A percentile compares a stretch with the other conserved stretches of the same genome.
These are phyloP conservation scores for Lecanicillium sp. DNA, from an alignment of 2,329 filamentous ascomycete genomes.

Conservation along the genomic window DNA sequence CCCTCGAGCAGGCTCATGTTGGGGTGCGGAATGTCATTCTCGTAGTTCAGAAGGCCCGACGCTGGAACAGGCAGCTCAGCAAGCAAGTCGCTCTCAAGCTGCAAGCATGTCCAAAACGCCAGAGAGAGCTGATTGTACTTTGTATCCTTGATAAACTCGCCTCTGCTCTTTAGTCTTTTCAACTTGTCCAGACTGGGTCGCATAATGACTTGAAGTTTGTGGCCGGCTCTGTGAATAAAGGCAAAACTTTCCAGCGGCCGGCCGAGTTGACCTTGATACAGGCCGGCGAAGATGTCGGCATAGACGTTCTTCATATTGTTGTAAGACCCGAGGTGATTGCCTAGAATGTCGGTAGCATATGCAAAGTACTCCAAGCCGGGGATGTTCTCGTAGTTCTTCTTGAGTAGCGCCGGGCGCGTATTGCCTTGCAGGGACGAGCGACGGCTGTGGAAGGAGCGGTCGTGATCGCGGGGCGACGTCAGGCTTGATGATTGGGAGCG, in stretches of 20 bases:
- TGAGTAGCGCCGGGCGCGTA: slow-evolving; percentile 26
- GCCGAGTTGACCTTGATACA: slow-evolving; percentile 85
- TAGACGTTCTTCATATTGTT: slow-evolving; percentile 80
- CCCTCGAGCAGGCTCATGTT: slow-evolving; percentile 42
- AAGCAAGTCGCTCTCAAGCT: slow-evolving; percentile 61
- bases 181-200: slow-evolving; percentile 55
- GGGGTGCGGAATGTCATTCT: slow-evolving; percentile 61
- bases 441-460: slow-evolving; percentile 40
- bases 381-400: slow-evolving; percentile 72
- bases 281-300: slow-evolving; percentile 72
- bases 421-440: slow-evolving; percentile 46
- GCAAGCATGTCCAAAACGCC: slow-evolving; percentile 89
- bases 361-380: slow-evolving; percentile 89
- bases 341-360: slow-evolving; percentile 78
- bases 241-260: slow-evolving; percentile 79
- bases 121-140: slow-evolving; percentile 60
- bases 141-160: slow-evolving; percentile 35
- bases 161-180: slow-evolving; percentile 32
- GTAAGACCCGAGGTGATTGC: slow-evolving; percentile 70
- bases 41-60: slow-evolving; percentile 55
- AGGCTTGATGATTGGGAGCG: slow-evolving; percentile 45
- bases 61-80: slow-evolving; percentile 69
- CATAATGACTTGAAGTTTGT: slow-evolving; percentile 64
- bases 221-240: slow-evolving; percentile 52
- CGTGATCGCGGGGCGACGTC: slow-evolving; percentile 47